phyloP scores from a whole-genome alignment of 2,329 filamentous ascomycete genomes.

The Penicillium psychrosexuale region DNA sequence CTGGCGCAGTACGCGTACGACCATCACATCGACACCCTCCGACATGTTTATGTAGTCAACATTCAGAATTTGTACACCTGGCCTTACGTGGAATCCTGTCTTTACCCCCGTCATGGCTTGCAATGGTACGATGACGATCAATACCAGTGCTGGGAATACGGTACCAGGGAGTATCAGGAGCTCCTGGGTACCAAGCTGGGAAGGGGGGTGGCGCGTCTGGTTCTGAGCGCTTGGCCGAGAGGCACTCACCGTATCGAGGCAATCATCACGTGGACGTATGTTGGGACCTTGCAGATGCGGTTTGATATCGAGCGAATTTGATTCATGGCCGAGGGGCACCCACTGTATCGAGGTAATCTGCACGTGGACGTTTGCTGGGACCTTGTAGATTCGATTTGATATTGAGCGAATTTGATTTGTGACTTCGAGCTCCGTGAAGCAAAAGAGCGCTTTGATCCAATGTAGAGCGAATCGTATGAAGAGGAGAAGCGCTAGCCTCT shows the following conservation, averaged over 20 bases:
- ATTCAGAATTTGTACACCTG: neutral
- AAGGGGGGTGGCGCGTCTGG: neutral
- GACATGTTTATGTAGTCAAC: neutral
- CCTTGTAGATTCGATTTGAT: neutral
- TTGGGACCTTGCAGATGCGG: neutral
- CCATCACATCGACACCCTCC: neutral
- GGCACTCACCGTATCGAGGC: neutral
- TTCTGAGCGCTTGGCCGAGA: neutral
- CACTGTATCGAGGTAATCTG: neutral
- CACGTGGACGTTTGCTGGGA: neutral
- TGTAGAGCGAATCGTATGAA: too few species aligned
- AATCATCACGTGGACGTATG: neutral
- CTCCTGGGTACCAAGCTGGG: neutral
- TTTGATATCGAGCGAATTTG: neutral
- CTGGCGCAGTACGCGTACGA: neutral
- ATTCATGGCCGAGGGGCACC: neutral
- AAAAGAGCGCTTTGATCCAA: neutral
- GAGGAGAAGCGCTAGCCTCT: neutral
- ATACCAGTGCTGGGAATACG: neutral
- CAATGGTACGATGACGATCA: neutral
- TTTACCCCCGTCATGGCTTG: neutral
- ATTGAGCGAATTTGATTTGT: neutral
- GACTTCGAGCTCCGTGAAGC: too few species aligned
- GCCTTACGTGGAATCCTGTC: neutral
- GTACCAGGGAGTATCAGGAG: neutral